Conservation (phyloP, 2,329 filamentous ascomycete species). For the Capronia americana region DNA sequence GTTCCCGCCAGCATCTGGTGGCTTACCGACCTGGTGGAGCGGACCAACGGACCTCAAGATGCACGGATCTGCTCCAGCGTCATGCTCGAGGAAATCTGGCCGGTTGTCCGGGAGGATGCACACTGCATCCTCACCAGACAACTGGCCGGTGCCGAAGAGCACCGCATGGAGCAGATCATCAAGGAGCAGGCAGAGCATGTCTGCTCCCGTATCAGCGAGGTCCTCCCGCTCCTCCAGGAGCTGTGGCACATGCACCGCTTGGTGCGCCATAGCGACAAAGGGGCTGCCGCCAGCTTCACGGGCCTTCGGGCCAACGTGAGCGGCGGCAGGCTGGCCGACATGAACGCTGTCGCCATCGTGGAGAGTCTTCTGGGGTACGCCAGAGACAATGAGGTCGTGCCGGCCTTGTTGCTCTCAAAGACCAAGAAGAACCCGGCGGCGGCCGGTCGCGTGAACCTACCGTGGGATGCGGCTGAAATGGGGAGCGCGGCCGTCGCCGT, state of each 20-base stretch:
- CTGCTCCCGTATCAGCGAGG: not conserved
- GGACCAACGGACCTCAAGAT: constrained; percentile 8
- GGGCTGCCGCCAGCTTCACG: constrained; percentile 11
- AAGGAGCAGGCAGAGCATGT: constrained; percentile 14
- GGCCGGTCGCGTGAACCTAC: not conserved
- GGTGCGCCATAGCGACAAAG: not conserved
- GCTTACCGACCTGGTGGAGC: constrained; percentile 11
- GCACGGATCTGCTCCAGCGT: constrained; percentile 16
- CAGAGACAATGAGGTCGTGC: constrained; percentile 11
- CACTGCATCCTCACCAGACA: not conserved
- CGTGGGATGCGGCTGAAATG: not conserved
- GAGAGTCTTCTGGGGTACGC: constrained; percentile 24
- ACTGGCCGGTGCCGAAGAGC: not conserved
- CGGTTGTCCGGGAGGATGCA: not conserved
- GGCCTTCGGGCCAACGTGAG: constrained; percentile 15
- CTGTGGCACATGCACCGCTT: constrained; percentile 11
- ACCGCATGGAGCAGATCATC: constrained; percentile 14
- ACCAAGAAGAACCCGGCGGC: constrained; percentile 6
- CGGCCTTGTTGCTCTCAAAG: constrained; percentile 7
- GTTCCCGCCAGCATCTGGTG: not conserved
- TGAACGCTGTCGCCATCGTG: constrained; percentile 21
- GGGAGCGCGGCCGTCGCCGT: not conserved
- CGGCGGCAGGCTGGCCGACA: constrained; percentile 10
- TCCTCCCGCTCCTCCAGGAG: constrained; percentile 24
- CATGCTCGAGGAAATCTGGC: constrained; percentile 9